phyloP scores from a whole-genome alignment of 2,329 filamentous ascomycete species.

The Calonectria pteridis region DNA sequence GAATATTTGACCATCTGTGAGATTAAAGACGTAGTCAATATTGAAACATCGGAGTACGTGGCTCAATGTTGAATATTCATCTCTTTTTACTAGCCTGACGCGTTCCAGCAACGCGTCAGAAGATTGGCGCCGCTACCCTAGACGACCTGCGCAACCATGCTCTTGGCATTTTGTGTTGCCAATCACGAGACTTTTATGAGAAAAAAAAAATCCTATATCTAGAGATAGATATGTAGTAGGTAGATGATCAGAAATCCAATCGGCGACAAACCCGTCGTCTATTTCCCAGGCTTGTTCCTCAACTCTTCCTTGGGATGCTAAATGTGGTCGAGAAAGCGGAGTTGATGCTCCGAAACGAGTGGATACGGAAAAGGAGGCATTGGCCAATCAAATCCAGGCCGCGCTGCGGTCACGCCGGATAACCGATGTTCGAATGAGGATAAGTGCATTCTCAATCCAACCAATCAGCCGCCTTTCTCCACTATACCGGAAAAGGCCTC shows the following conservation, averaged over 20 bases:
- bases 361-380: background rate
- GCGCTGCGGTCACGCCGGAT: background rate
- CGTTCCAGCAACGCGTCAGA: background rate
- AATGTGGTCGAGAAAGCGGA: too few species aligned
- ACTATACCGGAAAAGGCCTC: background rate
- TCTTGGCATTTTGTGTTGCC: background rate
- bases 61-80: background rate
- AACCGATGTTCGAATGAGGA: background rate
- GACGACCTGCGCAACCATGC: too few species aligned
- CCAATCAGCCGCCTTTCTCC: background rate
- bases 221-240: background rate
- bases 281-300: background rate
- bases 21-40: background rate
- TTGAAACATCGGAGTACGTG: background rate
- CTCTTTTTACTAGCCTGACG: background rate
- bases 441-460: background rate
- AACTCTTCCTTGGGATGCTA: too few species aligned
- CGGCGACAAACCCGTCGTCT: background rate
- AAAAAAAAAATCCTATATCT: background rate
- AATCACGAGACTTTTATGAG: background rate
- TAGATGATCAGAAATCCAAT: background rate
- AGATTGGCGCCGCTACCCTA: background rate
- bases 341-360: background rate
- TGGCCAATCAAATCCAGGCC: background rate
- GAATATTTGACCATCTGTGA: background rate